A percentile compares a stretch with the other conserved stretches of the same genome.
phyloP scores from a whole-genome alignment of 345 rosid genomes.

The Xanthoceras sorbifolium region DNA sequence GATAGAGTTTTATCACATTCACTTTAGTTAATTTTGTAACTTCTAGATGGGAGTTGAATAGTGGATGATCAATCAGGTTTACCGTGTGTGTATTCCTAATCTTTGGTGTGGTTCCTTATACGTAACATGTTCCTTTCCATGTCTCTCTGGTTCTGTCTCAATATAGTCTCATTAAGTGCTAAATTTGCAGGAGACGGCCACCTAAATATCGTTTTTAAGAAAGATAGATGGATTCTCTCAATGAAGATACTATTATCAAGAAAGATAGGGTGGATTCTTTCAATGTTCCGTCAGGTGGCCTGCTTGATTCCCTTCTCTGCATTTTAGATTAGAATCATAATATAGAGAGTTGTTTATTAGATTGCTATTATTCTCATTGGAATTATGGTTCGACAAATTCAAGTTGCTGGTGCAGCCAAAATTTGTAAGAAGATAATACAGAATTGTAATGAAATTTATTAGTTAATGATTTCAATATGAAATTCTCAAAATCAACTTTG shows the following conservation, averaged over 20 bases:
- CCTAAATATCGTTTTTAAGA: conserved; percentile 6
- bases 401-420: not conserved
- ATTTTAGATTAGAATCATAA: not conserved
- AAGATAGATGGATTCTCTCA: conserved; percentile 13
- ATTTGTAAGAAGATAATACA: not conserved
- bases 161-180: not conserved
- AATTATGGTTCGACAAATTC: not conserved
- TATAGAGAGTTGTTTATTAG: not conserved
- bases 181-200: conserved; percentile 27
- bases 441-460: not conserved
- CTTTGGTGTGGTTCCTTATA: not conserved
- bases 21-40: not conserved
- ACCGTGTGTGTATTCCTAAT: not conserved
- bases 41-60: not conserved
- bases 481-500: not conserved
- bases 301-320: not conserved
- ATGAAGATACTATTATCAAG: not conserved
- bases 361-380: not conserved
- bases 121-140: not conserved
- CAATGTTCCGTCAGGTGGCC: not conserved
- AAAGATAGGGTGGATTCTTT: conserved; percentile 9
- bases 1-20: not conserved
- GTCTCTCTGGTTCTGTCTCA: conserved; percentile 1
- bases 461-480: not conserved
- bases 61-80: conserved; percentile 3